These are phyloP conservation scores for Calendula officinalis DNA, from an alignment of 129 eudicot genomes.

Conservation along the genomic window DNA sequence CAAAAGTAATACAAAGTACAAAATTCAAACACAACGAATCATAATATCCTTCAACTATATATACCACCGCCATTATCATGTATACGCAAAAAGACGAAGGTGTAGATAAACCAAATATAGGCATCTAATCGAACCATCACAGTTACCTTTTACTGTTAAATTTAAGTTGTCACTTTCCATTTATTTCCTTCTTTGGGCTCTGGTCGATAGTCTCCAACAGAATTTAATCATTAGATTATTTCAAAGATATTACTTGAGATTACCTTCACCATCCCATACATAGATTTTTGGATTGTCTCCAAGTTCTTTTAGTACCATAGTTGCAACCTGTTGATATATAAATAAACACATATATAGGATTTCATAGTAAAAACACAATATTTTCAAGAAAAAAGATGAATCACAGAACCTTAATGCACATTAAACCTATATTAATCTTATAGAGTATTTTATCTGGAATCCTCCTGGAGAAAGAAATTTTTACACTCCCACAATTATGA, in stretches of 20 bases:
- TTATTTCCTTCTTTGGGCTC: no score
- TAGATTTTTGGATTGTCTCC: slow-evolving; percentile 61
- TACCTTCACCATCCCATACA: slow-evolving; percentile 92
- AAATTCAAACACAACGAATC: no score
- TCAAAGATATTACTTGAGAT: slow-evolving; percentile 5
- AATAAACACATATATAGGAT: slow-evolving; percentile 5
- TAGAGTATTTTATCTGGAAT: slow-evolving; percentile 75
- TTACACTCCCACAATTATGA: slow-evolving; percentile 85
- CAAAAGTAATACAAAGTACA: no score
- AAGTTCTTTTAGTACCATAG: slow-evolving; percentile 60
- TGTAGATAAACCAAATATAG: no score
- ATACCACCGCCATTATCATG: no score
- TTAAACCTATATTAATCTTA: not conserved
- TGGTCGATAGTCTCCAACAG: not conserved
- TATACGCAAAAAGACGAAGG: no score
- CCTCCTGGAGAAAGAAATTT: slow-evolving; percentile 91
- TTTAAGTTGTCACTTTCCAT: no score
- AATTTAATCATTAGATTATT: not conserved
- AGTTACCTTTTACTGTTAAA: no score
- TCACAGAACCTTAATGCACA: not conserved
- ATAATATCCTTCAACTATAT: no score
- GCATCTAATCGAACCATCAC: no score
- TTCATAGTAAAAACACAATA: not conserved
- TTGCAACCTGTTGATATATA: slow-evolving; percentile 51
- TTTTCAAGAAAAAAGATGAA: slow-evolving; percentile 1